Conservation (phyloP, 2,329 filamentous ascomycete species). For the Ceratocystiopsis brevicomis region DNA sequence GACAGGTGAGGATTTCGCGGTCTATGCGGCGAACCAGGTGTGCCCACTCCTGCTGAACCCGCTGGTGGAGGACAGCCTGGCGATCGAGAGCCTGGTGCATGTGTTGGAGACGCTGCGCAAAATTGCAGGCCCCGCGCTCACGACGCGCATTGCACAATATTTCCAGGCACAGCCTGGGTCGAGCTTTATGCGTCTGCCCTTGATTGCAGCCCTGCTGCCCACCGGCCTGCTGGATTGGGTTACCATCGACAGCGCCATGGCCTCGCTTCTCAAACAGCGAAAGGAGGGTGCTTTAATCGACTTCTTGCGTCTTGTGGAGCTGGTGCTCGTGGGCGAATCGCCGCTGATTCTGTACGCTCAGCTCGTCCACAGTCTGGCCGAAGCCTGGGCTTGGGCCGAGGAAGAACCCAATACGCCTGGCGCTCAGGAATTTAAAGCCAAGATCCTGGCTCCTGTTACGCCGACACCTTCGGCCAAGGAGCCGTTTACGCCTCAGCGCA, state of each 20-base stretch:
- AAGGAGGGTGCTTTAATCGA: constrained; percentile 60
- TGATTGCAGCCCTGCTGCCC: constrained; percentile 36
- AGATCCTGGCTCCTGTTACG: constrained; percentile 24
- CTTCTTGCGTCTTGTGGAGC: constrained; percentile 60
- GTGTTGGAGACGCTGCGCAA: constrained; percentile 41
- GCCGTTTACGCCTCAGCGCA: constrained; percentile 38
- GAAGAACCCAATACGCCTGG: constrained; percentile 48
- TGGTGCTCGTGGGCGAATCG: constrained; percentile 58
- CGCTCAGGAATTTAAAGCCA: constrained; percentile 54
- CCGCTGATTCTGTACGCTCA: constrained; percentile 68
- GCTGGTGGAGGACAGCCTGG: constrained; percentile 28
- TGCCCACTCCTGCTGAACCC: constrained; percentile 35
- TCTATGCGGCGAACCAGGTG: constrained; percentile 41
- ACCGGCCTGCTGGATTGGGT: constrained; percentile 45
- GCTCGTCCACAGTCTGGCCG: constrained; percentile 66
- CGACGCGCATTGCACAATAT: constrained; percentile 33
- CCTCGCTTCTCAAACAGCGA: constrained; percentile 51
- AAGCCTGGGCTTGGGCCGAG: constrained; percentile 61
- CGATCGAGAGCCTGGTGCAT: constrained; percentile 42
- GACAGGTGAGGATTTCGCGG: constrained; percentile 38
- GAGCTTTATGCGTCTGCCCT: constrained; percentile 35
- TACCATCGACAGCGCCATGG: constrained; percentile 50
- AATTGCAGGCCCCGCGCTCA: constrained; percentile 35
- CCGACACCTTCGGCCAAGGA: constrained; percentile 24
- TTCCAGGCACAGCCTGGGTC: constrained; percentile 38